A percentile compares a stretch with the other conserved stretches of the same genome.
Evolutionary conservation across 805 yeast genomes (phyloP).

Genomic region (Debaryomyces maramus): DNA sequence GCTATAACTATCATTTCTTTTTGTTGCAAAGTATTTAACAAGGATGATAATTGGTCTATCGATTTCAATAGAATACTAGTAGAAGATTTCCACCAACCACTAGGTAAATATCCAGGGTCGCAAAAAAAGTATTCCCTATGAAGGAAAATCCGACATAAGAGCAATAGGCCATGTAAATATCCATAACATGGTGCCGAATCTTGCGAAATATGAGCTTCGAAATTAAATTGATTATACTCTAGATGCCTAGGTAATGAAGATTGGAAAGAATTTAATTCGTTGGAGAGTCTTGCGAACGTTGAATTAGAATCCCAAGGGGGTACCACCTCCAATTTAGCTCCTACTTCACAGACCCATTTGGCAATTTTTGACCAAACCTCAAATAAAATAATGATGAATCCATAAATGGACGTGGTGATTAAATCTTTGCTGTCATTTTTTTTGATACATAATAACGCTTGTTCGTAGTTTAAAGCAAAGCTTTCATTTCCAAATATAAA

Average conservation of each 20-base stretch:
- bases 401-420: constrained; percentile 20
- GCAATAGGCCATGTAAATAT: constrained; percentile 32
- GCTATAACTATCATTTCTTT: constrained; percentile 31
- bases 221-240: constrained; percentile 21
- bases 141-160: constrained; percentile 33
- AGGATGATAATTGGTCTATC: constrained; percentile 21
- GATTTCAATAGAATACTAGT: constrained; percentile 20
- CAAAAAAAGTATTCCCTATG: constrained; percentile 37
- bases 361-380: constrained; percentile 40
- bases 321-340: constrained; percentile 24
- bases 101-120: constrained; percentile 27
- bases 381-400: constrained; percentile 30
- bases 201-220: constrained; percentile 27
- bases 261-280: constrained; percentile 22
- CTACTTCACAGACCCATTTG: constrained; percentile 39
- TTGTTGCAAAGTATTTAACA: constrained; percentile 20
- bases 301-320: constrained; percentile 32
- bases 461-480: constrained; percentile 15
- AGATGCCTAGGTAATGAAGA: constrained; percentile 25
- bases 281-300: constrained; percentile 22
- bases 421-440: constrained; percentile 6
- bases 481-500: constrained; percentile 27
- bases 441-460: constrained; percentile 13
- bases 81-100: constrained; percentile 27
- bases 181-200: constrained; percentile 35